These are phyloP conservation scores for Nicotiana knightiana DNA, from an alignment of 257 asterid species.

Conservation along the genomic window DNA sequence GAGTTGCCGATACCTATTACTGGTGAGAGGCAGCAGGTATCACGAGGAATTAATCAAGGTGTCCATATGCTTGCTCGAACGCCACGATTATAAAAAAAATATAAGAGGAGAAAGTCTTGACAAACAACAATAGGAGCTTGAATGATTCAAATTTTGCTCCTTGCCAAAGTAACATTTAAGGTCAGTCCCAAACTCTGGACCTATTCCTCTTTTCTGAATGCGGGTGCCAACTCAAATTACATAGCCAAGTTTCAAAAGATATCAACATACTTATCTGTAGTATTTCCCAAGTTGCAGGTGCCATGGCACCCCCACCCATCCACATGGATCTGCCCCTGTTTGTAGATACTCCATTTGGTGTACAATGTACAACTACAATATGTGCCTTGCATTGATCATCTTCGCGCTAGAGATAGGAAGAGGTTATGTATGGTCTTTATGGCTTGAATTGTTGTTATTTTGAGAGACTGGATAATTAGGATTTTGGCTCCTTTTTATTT, in stretches of 20 bases:
- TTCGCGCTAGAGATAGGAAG: not conserved
- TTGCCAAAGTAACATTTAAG: not conserved
- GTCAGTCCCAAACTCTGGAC: not conserved
- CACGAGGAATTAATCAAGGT: no score
- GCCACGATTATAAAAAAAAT: not conserved
- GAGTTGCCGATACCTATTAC: no score
- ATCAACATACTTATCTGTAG: not conserved
- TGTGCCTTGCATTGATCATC: not conserved
- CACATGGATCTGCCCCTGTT: not conserved
- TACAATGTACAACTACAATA: not conserved
- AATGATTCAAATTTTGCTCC: not conserved
- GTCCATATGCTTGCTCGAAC: no score
- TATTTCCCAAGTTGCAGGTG: not conserved
- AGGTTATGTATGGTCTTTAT: not conserved
- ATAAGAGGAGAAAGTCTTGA: not conserved
- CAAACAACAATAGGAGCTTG: not conserved
- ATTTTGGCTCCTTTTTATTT: not conserved
- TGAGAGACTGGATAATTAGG: not conserved
- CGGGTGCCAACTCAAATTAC: not conserved
- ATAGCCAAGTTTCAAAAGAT: not conserved
- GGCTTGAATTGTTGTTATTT: not conserved
- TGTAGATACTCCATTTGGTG: constrained; percentile 3
- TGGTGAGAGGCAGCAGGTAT: no score
- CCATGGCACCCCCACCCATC: not conserved
- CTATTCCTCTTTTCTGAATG: not conserved